phyloP scores from a whole-genome alignment of 306 rosid genomes.

The Sicyos edulis region DNA sequence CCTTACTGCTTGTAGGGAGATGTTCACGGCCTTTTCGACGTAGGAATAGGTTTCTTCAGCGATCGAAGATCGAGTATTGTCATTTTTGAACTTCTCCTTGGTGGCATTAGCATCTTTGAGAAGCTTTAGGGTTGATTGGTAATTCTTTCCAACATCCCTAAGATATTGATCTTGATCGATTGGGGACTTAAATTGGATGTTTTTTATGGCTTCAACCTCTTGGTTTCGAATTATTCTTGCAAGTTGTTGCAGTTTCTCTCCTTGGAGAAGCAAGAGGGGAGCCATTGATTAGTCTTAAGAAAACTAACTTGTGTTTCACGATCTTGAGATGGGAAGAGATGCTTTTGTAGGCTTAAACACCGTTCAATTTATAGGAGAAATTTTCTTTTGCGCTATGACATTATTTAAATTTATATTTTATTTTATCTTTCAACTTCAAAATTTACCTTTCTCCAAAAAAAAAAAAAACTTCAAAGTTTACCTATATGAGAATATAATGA shows the following conservation, averaged over 20 bases:
- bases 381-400: too few relatives aligned
- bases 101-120: background rate
- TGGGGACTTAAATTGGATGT: background rate
- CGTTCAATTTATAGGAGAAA: too few relatives aligned
- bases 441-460: too few relatives aligned
- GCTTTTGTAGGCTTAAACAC: too few relatives aligned
- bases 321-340: background rate
- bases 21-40: background rate
- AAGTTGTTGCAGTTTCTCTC: background rate
- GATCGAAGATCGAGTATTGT: background rate
- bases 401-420: too few relatives aligned
- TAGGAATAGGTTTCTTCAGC: background rate
- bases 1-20: background rate
- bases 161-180: background rate
- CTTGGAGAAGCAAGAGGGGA: background rate
- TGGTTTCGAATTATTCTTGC: constrained; percentile 3
- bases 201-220: background rate
- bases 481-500: too few relatives aligned
- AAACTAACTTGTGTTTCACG: too few relatives aligned
- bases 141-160: background rate
- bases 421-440: too few relatives aligned
- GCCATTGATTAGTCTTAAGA: background rate
- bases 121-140: background rate
- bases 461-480: too few relatives aligned
- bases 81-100: background rate